Percentiles rank a stretch among this genome's conserved stretches.
Evolutionary conservation across 495 filamentous ascomycete genomes (phyloP).

Genomic region (Margaritispora aquatica): DNA sequence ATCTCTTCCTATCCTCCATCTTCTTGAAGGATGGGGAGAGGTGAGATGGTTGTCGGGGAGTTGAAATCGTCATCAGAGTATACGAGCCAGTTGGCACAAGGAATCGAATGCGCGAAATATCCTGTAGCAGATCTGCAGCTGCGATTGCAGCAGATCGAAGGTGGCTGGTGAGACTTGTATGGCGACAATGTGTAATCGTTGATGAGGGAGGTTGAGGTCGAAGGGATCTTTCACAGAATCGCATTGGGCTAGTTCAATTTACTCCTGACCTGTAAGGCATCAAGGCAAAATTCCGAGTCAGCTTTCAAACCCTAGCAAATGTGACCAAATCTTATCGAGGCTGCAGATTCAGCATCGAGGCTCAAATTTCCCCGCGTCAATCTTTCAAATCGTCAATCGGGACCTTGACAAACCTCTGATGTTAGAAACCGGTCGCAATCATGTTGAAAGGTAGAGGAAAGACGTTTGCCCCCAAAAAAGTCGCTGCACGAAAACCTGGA

Average conservation of each 20-base stretch:
- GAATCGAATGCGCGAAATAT: neutral
- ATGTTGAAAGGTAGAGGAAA: constrained; percentile 19
- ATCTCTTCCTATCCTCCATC: constrained; percentile 97
- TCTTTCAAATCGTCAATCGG: too few species aligned
- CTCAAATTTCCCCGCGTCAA: neutral
- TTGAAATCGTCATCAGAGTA: constrained; percentile 24
- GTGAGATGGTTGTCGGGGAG: constrained; percentile 41
- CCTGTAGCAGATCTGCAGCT: constrained; percentile 3
- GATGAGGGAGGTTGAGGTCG: constrained; percentile 3
- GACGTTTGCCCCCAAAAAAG: constrained; percentile 20
- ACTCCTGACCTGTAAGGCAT: neutral
- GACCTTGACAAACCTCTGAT: neutral
- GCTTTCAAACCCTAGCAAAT: too few species aligned
- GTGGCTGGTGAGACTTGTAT: neutral
- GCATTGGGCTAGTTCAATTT: neutral
- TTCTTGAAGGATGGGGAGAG: constrained; percentile 55
- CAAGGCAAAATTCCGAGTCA: neutral
- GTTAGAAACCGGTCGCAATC: neutral
- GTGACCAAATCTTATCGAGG: constrained; percentile 1
- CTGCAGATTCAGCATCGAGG: neutral
- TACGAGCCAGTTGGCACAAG: constrained; percentile 7
- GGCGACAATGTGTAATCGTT: neutral
- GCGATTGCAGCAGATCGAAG: constrained; percentile 9
- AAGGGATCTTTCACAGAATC: neutral
- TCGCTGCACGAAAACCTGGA: constrained; percentile 5